Evolutionary conservation across 208 protist species (phyloP).

Genomic region (Balamuthia mandrillaris): DNA sequence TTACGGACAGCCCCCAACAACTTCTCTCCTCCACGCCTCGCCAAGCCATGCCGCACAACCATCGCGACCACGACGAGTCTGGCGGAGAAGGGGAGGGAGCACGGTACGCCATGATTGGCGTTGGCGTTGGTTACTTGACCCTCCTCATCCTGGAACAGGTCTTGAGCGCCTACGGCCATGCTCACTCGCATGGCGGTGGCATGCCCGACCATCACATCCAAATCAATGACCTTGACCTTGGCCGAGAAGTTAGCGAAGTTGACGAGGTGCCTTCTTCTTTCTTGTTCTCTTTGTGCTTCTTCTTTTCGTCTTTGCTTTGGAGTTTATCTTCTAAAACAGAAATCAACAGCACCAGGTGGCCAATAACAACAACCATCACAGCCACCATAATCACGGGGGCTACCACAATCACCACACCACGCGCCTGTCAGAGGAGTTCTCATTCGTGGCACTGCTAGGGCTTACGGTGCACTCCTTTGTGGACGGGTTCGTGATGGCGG

Average conservation of each 20-base stretch:
- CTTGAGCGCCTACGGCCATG: background rate
- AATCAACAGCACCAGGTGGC: background rate
- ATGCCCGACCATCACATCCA: background rate
- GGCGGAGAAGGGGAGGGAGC: no score
- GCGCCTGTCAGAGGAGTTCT: background rate
- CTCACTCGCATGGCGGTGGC: background rate
- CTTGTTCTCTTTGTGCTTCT: no score
- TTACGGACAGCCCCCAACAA: background rate
- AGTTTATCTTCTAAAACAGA: background rate
- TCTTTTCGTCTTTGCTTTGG: no score
- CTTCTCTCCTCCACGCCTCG: background rate
- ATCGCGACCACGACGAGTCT: no score
- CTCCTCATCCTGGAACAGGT: background rate
- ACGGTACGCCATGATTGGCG: background rate
- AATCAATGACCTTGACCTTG: background rate
- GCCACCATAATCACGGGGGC: background rate
- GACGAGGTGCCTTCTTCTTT: background rate
- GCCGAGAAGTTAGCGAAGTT: background rate
- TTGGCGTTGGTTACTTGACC: background rate
- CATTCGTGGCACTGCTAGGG: background rate
- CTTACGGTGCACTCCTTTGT: background rate
- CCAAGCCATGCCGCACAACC: background rate
- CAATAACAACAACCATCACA: background rate
- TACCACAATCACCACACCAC: background rate
- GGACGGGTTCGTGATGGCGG: background rate